These are phyloP conservation scores for Dillenia turbinata DNA, from an alignment of 164 flowering plant genomes.

Conservation along the genomic window DNA sequence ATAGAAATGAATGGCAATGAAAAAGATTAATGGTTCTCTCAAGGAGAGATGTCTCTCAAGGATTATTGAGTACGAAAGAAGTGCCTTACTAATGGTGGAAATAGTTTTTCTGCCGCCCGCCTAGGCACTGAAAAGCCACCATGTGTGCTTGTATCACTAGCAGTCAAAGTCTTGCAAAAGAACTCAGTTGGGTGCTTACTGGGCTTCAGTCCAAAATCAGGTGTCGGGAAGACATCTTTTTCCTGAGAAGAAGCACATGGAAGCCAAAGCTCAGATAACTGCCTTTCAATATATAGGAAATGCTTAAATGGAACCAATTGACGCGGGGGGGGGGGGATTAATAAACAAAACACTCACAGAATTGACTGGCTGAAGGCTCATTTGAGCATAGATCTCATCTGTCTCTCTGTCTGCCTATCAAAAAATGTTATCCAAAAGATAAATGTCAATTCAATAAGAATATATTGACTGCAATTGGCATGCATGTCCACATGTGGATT, in stretches of 20 bases:
- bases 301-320: background rate
- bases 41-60: too few relatives aligned
- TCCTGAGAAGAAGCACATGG: constrained; percentile 39
- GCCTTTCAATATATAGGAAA: background rate
- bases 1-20: constrained; percentile 4
- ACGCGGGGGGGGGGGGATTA: background rate
- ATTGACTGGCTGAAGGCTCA: constrained; percentile 94
- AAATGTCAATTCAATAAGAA: background rate
- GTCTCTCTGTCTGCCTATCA: constrained; percentile 91
- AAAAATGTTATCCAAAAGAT: constrained; percentile 1
- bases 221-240: constrained; percentile 71
- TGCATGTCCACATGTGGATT: too few relatives aligned
- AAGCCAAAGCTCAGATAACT: background rate
- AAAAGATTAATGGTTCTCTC: background rate
- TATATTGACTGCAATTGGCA: too few relatives aligned
- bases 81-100: constrained; percentile 72
- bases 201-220: constrained; percentile 62
- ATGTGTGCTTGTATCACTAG: constrained; percentile 99
- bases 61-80: constrained; percentile 1
- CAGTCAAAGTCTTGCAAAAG: constrained; percentile 97
- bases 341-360: constrained; percentile 48
- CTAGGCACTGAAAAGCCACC: constrained; percentile 99
- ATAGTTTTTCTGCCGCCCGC: constrained; percentile 97
- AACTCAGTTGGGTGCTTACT: constrained; percentile 93
- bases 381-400: constrained; percentile 96